Conservation (phyloP, 2,329 filamentous ascomycete species). For the Dothideomycetes sp. region DNA sequence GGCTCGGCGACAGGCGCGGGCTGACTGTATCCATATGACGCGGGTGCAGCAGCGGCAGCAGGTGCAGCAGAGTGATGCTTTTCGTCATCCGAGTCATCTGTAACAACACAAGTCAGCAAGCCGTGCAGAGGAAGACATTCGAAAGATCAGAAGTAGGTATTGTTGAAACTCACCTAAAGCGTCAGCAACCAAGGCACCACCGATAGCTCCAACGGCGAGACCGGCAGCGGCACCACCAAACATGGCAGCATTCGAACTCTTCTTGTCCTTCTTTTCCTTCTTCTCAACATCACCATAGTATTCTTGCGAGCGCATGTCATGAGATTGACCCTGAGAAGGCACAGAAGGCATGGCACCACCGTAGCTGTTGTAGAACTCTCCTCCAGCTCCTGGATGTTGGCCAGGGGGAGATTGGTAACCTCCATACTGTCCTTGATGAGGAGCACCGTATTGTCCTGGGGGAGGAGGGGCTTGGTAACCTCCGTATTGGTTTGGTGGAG, state of each 20-base stretch:
- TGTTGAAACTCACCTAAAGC: slow-evolving; percentile 45
- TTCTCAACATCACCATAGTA: slow-evolving; percentile 20
- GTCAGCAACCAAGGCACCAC: slow-evolving; percentile 49
- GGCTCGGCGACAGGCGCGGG: slow-evolving; percentile 16
- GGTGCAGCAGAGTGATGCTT: slow-evolving; percentile 15
- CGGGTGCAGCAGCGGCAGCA: slow-evolving; percentile 4
- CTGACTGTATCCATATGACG: slow-evolving; percentile 15
- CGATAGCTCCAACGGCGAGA: slow-evolving; percentile 47
- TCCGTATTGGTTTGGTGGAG: slow-evolving; percentile 5
- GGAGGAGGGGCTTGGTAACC: slow-evolving; percentile 22
- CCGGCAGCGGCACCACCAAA: slow-evolving; percentile 50
- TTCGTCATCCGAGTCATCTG: slow-evolving; percentile 28
- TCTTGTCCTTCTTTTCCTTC: slow-evolving; percentile 35
- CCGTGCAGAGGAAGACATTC: too few species aligned
- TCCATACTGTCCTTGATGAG: not conserved
- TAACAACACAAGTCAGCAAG: slow-evolving; percentile 17
- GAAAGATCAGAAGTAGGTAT: not conserved
- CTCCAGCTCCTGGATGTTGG: slow-evolving; percentile 5
- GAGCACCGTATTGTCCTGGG: slow-evolving; percentile 13
- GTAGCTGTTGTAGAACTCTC: slow-evolving; percentile 9
- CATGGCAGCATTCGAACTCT: slow-evolving; percentile 31
- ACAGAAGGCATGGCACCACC: slow-evolving; percentile 13
- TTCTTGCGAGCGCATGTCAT: slow-evolving; percentile 19
- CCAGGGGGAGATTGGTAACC: slow-evolving; percentile 4
- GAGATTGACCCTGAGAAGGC: slow-evolving; percentile 17